Evolutionary conservation across 2,329 filamentous ascomycete species (phyloP).

Genomic region (Diaporthe sp.): DNA sequence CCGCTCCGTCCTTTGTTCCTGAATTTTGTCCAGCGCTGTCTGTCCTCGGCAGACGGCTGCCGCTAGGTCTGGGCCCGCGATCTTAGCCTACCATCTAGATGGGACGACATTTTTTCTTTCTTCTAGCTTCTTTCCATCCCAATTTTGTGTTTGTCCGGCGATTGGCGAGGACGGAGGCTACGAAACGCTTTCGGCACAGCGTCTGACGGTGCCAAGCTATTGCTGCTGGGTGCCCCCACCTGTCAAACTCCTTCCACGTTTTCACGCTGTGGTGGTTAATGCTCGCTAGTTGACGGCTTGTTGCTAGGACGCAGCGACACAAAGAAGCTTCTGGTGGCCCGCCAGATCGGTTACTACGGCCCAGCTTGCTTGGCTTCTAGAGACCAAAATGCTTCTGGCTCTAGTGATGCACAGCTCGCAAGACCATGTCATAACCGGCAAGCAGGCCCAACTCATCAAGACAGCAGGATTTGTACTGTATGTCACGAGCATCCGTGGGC

Average conservation of each 20-base stretch:
- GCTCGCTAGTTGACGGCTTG: constrained; percentile 4
- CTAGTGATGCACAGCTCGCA: neutral
- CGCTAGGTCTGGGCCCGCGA: neutral
- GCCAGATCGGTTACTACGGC: neutral
- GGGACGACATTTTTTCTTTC: constrained; percentile 26
- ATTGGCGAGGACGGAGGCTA: constrained; percentile 10
- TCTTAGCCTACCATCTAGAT: neutral
- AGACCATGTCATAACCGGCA: neutral
- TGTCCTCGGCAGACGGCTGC: neutral
- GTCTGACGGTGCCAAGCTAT: constrained; percentile 30
- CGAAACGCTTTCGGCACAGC: constrained; percentile 27
- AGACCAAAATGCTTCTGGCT: neutral
- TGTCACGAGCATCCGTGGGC: neutral
- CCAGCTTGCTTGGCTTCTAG: neutral
- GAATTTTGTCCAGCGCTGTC: neutral
- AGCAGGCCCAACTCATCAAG: neutral
- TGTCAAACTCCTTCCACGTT: constrained; percentile 25
- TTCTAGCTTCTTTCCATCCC: constrained; percentile 23
- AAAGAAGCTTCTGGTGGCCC: constrained; percentile 29
- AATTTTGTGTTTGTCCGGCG: constrained; percentile 8
- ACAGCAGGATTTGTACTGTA: neutral
- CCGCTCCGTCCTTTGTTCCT: constrained; percentile 16
- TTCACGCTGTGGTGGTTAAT: neutral
- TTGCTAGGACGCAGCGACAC: neutral
- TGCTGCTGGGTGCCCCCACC: neutral